Conservation (phyloP, 2,329 filamentous ascomycete species). For the Trichoderma hamatum region DNA sequence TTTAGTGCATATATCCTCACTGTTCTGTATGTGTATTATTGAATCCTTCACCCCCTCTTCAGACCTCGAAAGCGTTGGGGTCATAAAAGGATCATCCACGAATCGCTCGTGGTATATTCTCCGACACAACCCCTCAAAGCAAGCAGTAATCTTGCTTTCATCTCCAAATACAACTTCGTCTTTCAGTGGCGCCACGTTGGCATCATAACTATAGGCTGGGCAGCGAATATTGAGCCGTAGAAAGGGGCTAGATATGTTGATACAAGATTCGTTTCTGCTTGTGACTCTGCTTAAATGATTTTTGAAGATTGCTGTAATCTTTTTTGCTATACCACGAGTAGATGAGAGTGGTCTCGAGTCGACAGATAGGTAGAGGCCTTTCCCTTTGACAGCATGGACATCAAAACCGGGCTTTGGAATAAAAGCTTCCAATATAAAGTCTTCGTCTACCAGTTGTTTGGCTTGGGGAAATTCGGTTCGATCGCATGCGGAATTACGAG, state of each 20-base stretch:
- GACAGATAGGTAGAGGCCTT: slow-evolving; percentile 66
- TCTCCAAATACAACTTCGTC: slow-evolving; percentile 71
- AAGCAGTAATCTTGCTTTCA: slow-evolving; percentile 48
- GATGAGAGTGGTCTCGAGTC: slow-evolving; percentile 67
- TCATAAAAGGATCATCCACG: neutral
- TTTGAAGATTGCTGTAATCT: slow-evolving; percentile 58
- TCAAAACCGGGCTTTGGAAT: slow-evolving; percentile 57
- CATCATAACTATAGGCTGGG: slow-evolving; percentile 65
- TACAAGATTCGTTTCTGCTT: slow-evolving; percentile 31
- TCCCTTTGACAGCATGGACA: slow-evolving; percentile 45
- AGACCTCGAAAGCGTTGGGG: neutral
- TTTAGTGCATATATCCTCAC: neutral
- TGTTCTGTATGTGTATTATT: too few species aligned
- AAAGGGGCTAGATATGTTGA: slow-evolving; percentile 57
- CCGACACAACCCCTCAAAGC: slow-evolving; percentile 51
- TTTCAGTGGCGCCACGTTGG: slow-evolving; percentile 72
- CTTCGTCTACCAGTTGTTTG: neutral
- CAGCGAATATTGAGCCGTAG: slow-evolving; percentile 66
- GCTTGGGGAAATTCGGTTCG: neutral
- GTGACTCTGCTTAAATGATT: slow-evolving; percentile 46
- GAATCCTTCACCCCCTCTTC: neutral
- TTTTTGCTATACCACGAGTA: slow-evolving; percentile 60
- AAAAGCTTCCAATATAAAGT: slow-evolving; percentile 56
- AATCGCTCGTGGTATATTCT: slow-evolving; percentile 41
- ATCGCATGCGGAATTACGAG: slow-evolving; percentile 7